A percentile compares a stretch with the other conserved stretches of the same genome.
These are phyloP conservation scores for Arachis monticola DNA, from an alignment of 331 rosid species.

Conservation along the genomic window DNA sequence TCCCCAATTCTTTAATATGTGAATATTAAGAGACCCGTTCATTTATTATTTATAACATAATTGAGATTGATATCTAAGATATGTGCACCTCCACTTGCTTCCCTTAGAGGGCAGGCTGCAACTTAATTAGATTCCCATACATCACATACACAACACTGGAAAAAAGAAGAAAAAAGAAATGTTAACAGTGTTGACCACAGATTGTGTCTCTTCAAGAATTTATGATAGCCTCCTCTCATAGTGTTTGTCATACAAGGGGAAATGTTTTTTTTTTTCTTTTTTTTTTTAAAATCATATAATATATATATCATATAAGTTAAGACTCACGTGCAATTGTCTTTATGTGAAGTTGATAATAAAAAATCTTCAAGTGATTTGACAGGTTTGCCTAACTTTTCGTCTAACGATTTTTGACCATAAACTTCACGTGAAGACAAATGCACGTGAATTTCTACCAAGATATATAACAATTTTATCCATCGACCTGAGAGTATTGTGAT, in stretches of 20 bases:
- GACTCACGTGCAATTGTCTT: too few relatives aligned
- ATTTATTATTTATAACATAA: neutral
- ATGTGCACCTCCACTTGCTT: constrained; percentile 22
- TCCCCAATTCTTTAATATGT: constrained; percentile 11
- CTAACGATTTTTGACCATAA: too few relatives aligned
- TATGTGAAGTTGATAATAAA: too few relatives aligned
- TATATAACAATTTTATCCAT: too few relatives aligned
- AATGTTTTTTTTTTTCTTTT: too few relatives aligned
- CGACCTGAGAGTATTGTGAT: too few relatives aligned
- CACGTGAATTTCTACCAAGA: too few relatives aligned
- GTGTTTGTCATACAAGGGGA: neutral
- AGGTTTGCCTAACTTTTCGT: too few relatives aligned
- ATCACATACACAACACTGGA: neutral
- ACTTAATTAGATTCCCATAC: constrained; percentile 20
- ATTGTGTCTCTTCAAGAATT: constrained; percentile 27
- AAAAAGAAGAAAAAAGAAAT: neutral
- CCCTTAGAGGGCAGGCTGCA: constrained; percentile 15
- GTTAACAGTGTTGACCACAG: constrained; percentile 20
- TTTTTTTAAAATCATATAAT: too few relatives aligned
- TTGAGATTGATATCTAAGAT: neutral
- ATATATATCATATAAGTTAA: too few relatives aligned
- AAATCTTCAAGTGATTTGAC: too few relatives aligned
- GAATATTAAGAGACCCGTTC: constrained; percentile 42
- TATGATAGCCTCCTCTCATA: constrained; percentile 10
- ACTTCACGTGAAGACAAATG: too few relatives aligned